Conservation (phyloP, 2,329 filamentous ascomycete species). For the Tolypocladium tropicale region DNA sequence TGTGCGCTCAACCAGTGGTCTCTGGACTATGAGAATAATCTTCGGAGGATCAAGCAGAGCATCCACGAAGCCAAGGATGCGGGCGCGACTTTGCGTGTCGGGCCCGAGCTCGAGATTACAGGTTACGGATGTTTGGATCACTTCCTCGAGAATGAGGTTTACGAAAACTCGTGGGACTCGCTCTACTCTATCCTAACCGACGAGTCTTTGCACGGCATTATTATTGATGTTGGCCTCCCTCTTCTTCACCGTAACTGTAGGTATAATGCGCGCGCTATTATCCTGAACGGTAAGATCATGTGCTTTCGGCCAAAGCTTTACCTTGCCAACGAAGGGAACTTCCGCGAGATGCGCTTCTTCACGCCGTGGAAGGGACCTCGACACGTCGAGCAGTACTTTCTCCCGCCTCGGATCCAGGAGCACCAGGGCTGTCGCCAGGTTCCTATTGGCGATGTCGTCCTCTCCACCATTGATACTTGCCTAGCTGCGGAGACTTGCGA, state of each 20-base stretch:
- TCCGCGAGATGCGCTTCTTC: constrained; percentile 2
- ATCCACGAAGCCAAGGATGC: background rate
- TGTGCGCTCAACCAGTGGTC: background rate
- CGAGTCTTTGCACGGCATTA: background rate
- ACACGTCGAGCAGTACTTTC: constrained; percentile 1
- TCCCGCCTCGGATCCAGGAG: background rate
- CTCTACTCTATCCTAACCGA: background rate
- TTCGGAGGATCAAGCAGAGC: background rate
- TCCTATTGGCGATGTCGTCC: background rate
- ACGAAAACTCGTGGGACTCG: background rate
- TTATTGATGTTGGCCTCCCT: background rate
- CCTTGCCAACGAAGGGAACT: constrained; percentile 3
- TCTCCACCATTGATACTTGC: background rate
- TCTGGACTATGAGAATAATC: background rate
- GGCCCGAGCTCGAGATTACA: background rate
- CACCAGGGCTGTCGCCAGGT: background rate
- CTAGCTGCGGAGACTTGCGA: background rate
- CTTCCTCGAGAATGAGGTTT: background rate
- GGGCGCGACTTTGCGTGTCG: background rate
- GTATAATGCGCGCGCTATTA: background rate
- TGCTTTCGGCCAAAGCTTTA: background rate
- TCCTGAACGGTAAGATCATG: background rate
- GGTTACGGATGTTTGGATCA: background rate
- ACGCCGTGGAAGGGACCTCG: constrained; percentile 1
- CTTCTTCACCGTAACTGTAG: background rate